Evolutionary conservation across 768 basidiomycete species (phyloP).

Genomic region (Xerocomellus intermedius): DNA sequence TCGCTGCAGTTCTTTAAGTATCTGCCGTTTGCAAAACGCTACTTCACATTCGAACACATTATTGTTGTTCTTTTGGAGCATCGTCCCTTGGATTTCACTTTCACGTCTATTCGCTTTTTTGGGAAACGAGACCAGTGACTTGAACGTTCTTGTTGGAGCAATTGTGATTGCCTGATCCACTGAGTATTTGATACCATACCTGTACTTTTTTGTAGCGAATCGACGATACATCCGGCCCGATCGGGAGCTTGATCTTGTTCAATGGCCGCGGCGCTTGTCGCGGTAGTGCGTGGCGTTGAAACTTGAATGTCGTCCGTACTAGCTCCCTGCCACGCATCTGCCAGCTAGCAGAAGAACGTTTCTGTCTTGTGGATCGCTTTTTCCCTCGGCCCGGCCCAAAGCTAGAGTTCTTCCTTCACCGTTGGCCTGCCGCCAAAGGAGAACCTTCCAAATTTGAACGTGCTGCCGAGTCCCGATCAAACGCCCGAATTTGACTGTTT

Average conservation of each 20-base stretch:
- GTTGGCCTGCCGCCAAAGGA: too few species aligned
- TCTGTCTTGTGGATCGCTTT: background rate
- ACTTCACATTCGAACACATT: background rate
- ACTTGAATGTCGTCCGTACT: background rate
- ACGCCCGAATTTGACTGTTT: background rate
- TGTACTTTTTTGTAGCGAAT: background rate
- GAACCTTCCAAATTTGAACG: background rate
- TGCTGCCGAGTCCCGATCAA: background rate
- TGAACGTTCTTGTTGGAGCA: background rate
- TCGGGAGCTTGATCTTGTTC: background rate
- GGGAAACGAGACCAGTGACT: too few species aligned
- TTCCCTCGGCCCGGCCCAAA: background rate
- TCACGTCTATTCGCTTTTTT: background rate
- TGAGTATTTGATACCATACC: background rate
- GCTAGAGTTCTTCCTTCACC: background rate
- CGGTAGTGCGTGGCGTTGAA: background rate
- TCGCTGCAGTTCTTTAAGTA: slow-evolving; percentile 15
- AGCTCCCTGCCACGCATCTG: background rate
- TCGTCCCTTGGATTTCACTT: background rate
- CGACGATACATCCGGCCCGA: background rate
- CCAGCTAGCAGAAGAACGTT: background rate
- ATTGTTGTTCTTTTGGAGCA: background rate
- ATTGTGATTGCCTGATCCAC: background rate
- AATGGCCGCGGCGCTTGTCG: background rate
- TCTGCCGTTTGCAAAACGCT: background rate